Percentiles rank a stretch among this genome's conserved stretches.
phyloP scores from a whole-genome alignment of 192 early-diverging fungal genomes.

The Paraglomus brasilianum region DNA sequence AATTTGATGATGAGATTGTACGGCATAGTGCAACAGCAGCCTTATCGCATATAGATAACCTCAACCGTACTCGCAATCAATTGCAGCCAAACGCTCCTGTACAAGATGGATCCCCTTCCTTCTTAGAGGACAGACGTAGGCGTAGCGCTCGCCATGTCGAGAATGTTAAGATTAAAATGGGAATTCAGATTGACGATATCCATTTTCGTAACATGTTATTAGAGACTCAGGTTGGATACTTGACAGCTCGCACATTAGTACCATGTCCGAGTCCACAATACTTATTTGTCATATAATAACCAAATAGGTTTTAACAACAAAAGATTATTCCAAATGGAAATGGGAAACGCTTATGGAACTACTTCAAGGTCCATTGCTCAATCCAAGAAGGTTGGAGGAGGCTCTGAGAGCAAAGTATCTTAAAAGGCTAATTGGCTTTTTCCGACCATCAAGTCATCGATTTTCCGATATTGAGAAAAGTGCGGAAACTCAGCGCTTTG shows the following conservation, averaged over 20 bases:
- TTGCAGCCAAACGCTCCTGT: conserved; percentile 33
- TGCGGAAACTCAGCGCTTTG: conserved; percentile 40
- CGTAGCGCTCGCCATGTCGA: conserved; percentile 25
- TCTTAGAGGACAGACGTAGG: conserved; percentile 20
- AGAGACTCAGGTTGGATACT: conserved; percentile 63
- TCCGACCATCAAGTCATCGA: conserved; percentile 65
- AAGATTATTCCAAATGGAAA: conserved; percentile 76
- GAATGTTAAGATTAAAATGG: conserved; percentile 28
- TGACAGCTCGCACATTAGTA: conserved; percentile 2
- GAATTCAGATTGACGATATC: conserved; percentile 29
- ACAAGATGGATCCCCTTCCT: neutral
- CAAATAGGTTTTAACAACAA: conserved; percentile 61
- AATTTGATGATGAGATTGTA: conserved; percentile 70
- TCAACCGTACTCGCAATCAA: conserved; percentile 48
- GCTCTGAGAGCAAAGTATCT: conserved; percentile 70
- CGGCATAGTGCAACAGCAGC: conserved; percentile 76
- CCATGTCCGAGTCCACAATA: conserved; percentile 23
- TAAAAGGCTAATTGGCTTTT: conserved; percentile 71
- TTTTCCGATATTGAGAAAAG: conserved; percentile 55
- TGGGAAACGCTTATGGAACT: conserved; percentile 76
- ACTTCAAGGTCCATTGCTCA: conserved; percentile 73
- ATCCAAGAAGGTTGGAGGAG: conserved; percentile 74
- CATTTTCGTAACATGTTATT: conserved; percentile 61
- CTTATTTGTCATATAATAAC: conserved; percentile 8
- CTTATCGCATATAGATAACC: conserved; percentile 69